These are phyloP conservation scores for Ogataea dorogensis DNA, from an alignment of 805 yeast species.

Conservation along the genomic window DNA sequence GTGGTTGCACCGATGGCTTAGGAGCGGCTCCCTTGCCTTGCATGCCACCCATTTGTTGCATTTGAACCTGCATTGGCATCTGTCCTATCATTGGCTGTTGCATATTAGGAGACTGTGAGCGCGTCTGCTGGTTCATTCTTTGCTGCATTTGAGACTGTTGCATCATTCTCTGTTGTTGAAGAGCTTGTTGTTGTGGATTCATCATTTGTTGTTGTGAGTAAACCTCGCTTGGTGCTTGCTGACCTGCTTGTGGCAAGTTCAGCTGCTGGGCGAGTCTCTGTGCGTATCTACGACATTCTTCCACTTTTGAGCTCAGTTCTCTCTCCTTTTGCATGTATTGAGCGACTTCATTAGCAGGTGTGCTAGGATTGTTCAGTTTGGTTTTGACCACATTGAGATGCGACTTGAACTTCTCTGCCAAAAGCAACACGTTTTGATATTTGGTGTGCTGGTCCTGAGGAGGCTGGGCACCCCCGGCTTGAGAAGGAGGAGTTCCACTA, in stretches of 20 bases:
- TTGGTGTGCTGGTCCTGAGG: slow-evolving; percentile 34
- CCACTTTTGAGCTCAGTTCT: slow-evolving; percentile 45
- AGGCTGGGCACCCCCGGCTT: slow-evolving; percentile 24
- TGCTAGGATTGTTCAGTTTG: slow-evolving; percentile 42
- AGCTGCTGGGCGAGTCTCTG: slow-evolving; percentile 46
- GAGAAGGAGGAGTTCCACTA: slow-evolving; percentile 12
- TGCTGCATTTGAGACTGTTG: slow-evolving; percentile 26
- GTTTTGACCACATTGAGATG: slow-evolving; percentile 51
- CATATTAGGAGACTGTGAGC: slow-evolving; percentile 11
- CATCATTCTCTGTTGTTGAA: slow-evolving; percentile 26
- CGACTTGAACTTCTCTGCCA: slow-evolving; percentile 48
- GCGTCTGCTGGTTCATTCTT: slow-evolving; percentile 10
- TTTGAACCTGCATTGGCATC: slow-evolving; percentile 13
- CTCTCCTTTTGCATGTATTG: slow-evolving; percentile 49
- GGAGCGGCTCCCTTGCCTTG: slow-evolving; percentile 8
- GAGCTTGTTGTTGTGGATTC: slow-evolving; percentile 24
- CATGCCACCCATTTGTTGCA: slow-evolving; percentile 13
- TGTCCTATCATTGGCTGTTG: slow-evolving; percentile 16
- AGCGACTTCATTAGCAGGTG: slow-evolving; percentile 45
- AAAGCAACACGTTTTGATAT: slow-evolving; percentile 43
- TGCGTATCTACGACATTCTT: slow-evolving; percentile 43
- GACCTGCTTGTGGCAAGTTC: slow-evolving; percentile 22
- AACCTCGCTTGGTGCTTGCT: slow-evolving; percentile 17
- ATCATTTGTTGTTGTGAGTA: slow-evolving; percentile 16
- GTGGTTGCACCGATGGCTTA: slow-evolving; percentile 14